Evolutionary conservation across 2,329 filamentous ascomycete species (phyloP).

Genomic region (Hypoxylon sp.): DNA sequence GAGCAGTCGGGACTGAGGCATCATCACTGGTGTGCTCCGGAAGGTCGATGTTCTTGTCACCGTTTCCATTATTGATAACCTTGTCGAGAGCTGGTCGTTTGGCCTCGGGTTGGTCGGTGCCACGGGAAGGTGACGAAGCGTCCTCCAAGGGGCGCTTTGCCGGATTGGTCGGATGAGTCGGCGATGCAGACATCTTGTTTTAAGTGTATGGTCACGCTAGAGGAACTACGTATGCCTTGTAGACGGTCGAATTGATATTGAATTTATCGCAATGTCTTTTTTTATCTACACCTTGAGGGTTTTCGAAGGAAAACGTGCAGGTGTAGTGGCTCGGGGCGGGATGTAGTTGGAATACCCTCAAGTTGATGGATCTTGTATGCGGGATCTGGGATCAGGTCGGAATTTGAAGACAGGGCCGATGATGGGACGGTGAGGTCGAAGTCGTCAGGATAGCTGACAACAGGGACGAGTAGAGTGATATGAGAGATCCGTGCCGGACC

Average conservation of each 20-base stretch:
- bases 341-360: conserved; percentile 56
- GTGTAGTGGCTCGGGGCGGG: conserved; percentile 73
- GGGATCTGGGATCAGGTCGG: conserved; percentile 52
- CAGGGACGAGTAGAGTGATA: conserved; percentile 45
- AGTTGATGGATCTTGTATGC: conserved; percentile 47
- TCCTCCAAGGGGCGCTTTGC: conserved; percentile 97
- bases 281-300: conserved; percentile 89
- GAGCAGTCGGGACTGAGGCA: conserved; percentile 59
- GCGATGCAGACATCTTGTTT: conserved; percentile 80
- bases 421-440: conserved; percentile 51
- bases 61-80: conserved; percentile 75
- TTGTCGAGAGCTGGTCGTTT: conserved; percentile 98
- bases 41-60: conserved; percentile 61
- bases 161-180: conserved; percentile 75
- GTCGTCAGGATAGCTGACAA: conserved; percentile 43
- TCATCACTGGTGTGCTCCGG: conserved; percentile 58
- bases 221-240: conserved; percentile 53
- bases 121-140: conserved; percentile 92
- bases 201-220: conserved; percentile 55
- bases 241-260: conserved; percentile 59
- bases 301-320: conserved; percentile 95
- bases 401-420: conserved; percentile 51
- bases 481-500: conserved; percentile 49
- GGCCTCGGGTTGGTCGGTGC: conserved; percentile 93
- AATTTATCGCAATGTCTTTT: conserved; percentile 66